Evolutionary conservation across 331 rosid species (phyloP).

Genomic region (Acacia pycnantha): DNA sequence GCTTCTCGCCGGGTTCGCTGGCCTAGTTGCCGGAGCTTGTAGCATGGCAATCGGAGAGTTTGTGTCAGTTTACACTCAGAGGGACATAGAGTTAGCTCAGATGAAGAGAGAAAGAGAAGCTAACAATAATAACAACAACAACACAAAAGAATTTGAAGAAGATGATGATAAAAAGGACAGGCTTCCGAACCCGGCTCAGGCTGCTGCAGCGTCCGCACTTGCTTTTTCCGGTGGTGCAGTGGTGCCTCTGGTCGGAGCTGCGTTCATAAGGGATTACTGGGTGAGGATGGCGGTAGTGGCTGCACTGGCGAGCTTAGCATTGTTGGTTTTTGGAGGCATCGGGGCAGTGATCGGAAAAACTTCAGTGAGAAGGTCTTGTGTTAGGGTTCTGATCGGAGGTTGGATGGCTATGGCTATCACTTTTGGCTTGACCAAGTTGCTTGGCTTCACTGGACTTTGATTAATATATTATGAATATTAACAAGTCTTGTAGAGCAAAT

Average conservation of each 20-base stretch:
- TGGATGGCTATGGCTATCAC: conserved; percentile 82
- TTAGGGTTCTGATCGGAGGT: conserved; percentile 62
- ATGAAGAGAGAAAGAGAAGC: conserved; percentile 41
- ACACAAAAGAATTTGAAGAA: background rate
- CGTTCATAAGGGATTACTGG: conserved; percentile 38
- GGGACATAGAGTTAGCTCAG: conserved; percentile 56
- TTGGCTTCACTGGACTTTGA: conserved; percentile 45
- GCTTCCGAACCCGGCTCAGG: conserved; percentile 54
- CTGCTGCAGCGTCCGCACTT: conserved; percentile 62
- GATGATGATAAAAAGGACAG: conserved; percentile 20
- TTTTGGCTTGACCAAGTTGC: conserved; percentile 64
- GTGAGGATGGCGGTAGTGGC: conserved; percentile 44
- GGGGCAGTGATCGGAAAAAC: conserved; percentile 63
- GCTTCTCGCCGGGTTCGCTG: conserved; percentile 62
- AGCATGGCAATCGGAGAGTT: conserved; percentile 73
- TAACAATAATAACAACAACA: background rate
- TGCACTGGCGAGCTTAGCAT: conserved; percentile 46
- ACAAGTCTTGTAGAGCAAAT: background rate
- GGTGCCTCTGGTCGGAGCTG: conserved; percentile 58
- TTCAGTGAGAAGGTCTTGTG: conserved; percentile 39
- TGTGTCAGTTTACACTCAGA: conserved; percentile 58
- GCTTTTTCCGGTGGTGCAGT: conserved; percentile 60
- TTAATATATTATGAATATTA: background rate
- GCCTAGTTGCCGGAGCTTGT: conserved; percentile 64
- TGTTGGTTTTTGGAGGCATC: conserved; percentile 50